phyloP scores from a whole-genome alignment of 73 alveolate genomes.

The Paramecium biaurelia region DNA sequence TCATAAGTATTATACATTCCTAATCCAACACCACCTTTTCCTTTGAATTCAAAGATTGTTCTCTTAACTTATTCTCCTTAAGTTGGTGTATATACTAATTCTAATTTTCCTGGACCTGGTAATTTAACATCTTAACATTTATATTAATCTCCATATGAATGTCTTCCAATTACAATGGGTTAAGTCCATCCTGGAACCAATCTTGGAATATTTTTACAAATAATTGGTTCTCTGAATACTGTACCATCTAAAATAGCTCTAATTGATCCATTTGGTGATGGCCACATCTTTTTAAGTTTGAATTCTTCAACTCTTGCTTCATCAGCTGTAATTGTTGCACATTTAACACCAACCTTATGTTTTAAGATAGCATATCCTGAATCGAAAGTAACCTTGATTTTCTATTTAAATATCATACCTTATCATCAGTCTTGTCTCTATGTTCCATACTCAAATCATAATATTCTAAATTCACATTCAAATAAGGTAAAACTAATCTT shows the following conservation, averaged over 20 bases:
- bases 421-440: slow-evolving; percentile 81
- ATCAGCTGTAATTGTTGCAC: slow-evolving; percentile 87
- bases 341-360: slow-evolving; percentile 78
- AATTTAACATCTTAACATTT: slow-evolving; percentile 81
- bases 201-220: slow-evolving; percentile 84
- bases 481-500: slow-evolving; percentile 64
- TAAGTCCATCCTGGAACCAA: slow-evolving; percentile 91
- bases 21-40: slow-evolving; percentile 79
- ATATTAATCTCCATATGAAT: slow-evolving; percentile 91
- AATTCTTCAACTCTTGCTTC: slow-evolving; percentile 85
- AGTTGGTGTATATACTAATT: slow-evolving; percentile 75
- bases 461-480: slow-evolving; percentile 70
- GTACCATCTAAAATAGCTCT: slow-evolving; percentile 91
- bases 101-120: slow-evolving; percentile 77
- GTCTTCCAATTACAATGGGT: slow-evolving; percentile 92
- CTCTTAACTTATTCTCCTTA: slow-evolving; percentile 64
- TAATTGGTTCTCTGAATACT: slow-evolving; percentile 91
- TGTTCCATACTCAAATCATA: slow-evolving; percentile 75
- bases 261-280: slow-evolving; percentile 92
- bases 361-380: slow-evolving; percentile 76
- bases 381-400: slow-evolving; percentile 71
- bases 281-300: slow-evolving; percentile 92
- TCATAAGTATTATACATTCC: slow-evolving; percentile 93
- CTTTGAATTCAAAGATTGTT: slow-evolving; percentile 79
- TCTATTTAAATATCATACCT: neutral